Percentiles rank a stretch among this genome's conserved stretches.
phyloP scores from a whole-genome alignment of 164 flowering plant species.

The Malania oleifera region DNA sequence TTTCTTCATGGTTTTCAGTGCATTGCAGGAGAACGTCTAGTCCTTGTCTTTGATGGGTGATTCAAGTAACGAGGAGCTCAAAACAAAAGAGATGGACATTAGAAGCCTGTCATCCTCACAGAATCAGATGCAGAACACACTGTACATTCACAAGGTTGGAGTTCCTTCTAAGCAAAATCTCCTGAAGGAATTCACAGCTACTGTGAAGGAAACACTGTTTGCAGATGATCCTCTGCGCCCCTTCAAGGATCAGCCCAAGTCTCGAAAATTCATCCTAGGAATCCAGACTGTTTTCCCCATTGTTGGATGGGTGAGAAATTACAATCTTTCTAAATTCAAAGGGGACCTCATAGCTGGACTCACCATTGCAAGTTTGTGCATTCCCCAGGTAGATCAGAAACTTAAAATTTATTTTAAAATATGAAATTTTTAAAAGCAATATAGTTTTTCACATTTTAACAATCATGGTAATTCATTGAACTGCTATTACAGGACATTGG shows the following conservation, averaged over 20 bases:
- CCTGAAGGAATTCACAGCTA: constrained; percentile 38
- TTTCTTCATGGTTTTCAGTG: constrained; percentile 3
- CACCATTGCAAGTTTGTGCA: constrained; percentile 84
- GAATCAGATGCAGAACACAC: constrained; percentile 12
- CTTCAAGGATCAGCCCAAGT: constrained; percentile 62
- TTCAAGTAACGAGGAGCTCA: constrained; percentile 24
- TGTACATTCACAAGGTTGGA: constrained; percentile 56
- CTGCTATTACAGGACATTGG: constrained; percentile 55
- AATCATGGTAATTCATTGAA: background rate
- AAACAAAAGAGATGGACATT: constrained; percentile 33
- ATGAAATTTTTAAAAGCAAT: background rate
- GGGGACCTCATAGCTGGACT: constrained; percentile 78
- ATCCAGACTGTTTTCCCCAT: constrained; percentile 67
- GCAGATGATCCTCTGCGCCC: constrained; percentile 70
- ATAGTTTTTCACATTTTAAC: background rate
- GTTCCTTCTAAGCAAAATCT: constrained; percentile 55
- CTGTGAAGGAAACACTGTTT: constrained; percentile 63
- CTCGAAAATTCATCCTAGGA: constrained; percentile 50
- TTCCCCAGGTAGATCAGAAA: constrained; percentile 61
- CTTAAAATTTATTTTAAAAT: background rate
- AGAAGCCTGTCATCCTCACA: constrained; percentile 33
- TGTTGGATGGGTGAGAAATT: constrained; percentile 57
- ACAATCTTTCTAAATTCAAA: constrained; percentile 44
- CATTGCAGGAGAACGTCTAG: constrained; percentile 13
- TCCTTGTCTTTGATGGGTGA: constrained; percentile 26